These are phyloP conservation scores for Physaria fendleri DNA, from an alignment of 345 rosid species.

Conservation along the genomic window DNA sequence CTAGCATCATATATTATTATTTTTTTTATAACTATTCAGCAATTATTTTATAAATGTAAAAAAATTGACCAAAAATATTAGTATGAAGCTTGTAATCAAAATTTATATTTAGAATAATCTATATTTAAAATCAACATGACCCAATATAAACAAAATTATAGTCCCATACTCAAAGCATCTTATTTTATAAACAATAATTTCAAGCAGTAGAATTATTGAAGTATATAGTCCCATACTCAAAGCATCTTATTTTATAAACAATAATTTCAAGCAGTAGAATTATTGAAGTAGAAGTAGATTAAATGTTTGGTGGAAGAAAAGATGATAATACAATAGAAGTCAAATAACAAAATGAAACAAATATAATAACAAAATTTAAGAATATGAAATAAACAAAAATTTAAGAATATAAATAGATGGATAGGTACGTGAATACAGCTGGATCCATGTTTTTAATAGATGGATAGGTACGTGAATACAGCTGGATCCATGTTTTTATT, in stretches of 20 bases:
- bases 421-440: constrained; percentile 62
- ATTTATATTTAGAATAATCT: not conserved
- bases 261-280: constrained; percentile 9
- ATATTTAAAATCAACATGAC: too few relatives aligned
- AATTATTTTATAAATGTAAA: not conserved
- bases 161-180: not conserved
- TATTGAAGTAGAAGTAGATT: constrained; percentile 26
- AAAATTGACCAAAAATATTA: not conserved
- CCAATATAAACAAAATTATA: too few relatives aligned
- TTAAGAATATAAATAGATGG: constrained; percentile 24
- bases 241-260: constrained; percentile 11
- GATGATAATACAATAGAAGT: constrained; percentile 6
- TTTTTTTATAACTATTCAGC: too few relatives aligned
- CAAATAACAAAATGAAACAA: constrained; percentile 21
- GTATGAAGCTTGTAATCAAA: not conserved
- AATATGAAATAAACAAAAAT: not conserved
- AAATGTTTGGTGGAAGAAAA: constrained; percentile 18
- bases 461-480: constrained; percentile 52
- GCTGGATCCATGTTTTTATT: constrained; percentile 53
- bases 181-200: constrained; percentile 15
- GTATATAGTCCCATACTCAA: not conserved
- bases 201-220: constrained; percentile 18
- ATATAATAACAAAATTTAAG: not conserved
- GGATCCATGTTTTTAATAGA: constrained; percentile 38
- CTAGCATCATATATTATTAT: too few relatives aligned